Conservation (phyloP, 2,329 filamentous ascomycete species). For the Ascochyta fabae region DNA sequence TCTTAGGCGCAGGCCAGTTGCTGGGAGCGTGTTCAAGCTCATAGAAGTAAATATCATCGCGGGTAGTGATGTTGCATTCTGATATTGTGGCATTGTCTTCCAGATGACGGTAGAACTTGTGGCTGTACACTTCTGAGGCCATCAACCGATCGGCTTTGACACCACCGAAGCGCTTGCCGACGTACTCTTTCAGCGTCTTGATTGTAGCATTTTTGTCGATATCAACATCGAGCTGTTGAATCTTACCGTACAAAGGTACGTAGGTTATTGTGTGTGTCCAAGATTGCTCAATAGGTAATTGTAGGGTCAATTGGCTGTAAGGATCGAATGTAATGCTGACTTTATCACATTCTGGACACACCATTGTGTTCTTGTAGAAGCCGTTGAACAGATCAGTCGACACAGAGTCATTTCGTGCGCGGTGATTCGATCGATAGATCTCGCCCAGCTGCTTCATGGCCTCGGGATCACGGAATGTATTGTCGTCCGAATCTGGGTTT, state of each 20-base stretch:
- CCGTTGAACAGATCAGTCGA: constrained; percentile 95
- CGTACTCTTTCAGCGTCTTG: constrained; percentile 68
- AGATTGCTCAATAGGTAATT: constrained; percentile 83
- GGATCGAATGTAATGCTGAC: constrained; percentile 99
- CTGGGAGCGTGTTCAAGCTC: constrained; percentile 82
- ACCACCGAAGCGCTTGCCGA: constrained; percentile 61
- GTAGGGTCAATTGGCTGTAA: constrained; percentile 92
- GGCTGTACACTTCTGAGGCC: constrained; percentile 80
- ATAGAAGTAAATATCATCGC: constrained; percentile 72
- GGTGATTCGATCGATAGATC: constrained; percentile 89
- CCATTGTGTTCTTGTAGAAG: constrained; percentile 97
- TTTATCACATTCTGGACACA: constrained; percentile 89
- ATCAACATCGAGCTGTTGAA: constrained; percentile 77
- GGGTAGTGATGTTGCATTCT: constrained; percentile 69
- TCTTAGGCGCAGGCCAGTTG: constrained; percentile 71
- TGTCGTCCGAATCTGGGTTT: constrained; percentile 96
- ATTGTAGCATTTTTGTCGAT: constrained; percentile 77
- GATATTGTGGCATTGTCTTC: constrained; percentile 69
- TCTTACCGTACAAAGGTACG: constrained; percentile 74
- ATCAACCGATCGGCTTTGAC: constrained; percentile 70
- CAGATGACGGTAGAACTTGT: constrained; percentile 86
- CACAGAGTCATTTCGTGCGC: constrained; percentile 90
- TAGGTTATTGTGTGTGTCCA: constrained; percentile 79
- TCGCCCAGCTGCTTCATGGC: constrained; percentile 86
- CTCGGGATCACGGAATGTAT: constrained; percentile 83